phyloP scores from a whole-genome alignment of 2,329 filamentous ascomycete genomes.

The Botrytis deweyae region DNA sequence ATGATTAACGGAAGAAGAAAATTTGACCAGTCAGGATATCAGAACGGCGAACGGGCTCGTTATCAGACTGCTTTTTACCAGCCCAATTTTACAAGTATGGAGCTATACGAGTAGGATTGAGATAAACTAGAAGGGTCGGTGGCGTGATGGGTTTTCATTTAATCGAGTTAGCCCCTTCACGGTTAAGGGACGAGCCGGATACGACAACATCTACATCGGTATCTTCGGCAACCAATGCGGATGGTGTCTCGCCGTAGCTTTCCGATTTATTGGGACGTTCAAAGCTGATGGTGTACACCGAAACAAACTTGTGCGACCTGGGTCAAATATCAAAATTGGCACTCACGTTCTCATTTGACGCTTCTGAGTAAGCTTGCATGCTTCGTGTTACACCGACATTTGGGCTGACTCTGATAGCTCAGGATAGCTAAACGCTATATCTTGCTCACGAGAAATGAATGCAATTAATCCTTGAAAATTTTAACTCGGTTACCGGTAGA shows the following conservation, averaged over 20 bases:
- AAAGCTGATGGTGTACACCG: slow-evolving; percentile 12
- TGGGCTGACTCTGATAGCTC: slow-evolving; percentile 11
- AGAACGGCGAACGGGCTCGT: neutral
- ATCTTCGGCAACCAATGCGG: slow-evolving; percentile 8
- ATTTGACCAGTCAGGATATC: slow-evolving; percentile 11
- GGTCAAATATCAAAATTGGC: slow-evolving; percentile 3
- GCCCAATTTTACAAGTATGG: neutral
- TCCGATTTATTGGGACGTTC: slow-evolving; percentile 3
- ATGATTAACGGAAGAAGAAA: neutral
- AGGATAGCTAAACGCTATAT: neutral
- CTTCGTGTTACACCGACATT: slow-evolving; percentile 23
- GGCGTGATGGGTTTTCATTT: slow-evolving; percentile 12
- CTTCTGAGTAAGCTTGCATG: slow-evolving; percentile 17
- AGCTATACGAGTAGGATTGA: slow-evolving; percentile 11
- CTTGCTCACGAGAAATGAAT: neutral
- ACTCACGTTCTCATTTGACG: slow-evolving; percentile 12
- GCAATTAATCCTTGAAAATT: neutral
- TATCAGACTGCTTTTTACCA: neutral
- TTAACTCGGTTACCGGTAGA: neutral
- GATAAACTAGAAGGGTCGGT: neutral
- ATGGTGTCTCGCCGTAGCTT: slow-evolving; percentile 12
- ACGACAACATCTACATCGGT: slow-evolving; percentile 6
- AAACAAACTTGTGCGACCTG: slow-evolving; percentile 9
- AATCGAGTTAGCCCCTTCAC: slow-evolving; percentile 13
- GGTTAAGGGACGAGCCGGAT: neutral